Base-by-base conservation (phyloP, 805 yeast species). In the Lipomyces orientalis region DNA sequence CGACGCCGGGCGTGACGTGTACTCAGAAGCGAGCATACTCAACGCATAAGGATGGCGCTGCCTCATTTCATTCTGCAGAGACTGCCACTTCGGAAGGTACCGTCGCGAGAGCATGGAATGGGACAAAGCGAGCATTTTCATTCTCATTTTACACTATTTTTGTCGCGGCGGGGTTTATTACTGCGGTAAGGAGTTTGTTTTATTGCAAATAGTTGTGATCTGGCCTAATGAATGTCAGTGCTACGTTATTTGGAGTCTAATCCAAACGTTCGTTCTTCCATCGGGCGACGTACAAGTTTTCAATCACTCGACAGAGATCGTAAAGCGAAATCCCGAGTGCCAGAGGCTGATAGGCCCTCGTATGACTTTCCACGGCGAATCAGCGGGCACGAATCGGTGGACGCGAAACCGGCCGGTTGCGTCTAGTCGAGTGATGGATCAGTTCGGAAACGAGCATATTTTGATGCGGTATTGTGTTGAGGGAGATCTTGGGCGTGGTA, bases 201-300 rank as follows among this genome's bases (percentile, higher is more conserved):
- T 5, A 16, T 43, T 46, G 43, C n/a, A 14, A n/a, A 34, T 10
- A 19, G n/a, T 43, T 29, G 9, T 12, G 33, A 16, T 34, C 43
- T 14, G 19, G 31, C 37, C 52, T 34, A n/a, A 43, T 16, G 49
- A 43, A 16, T 39, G 33, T 43, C 25, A 46, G 29, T 58, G 19
- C 29, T 52, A 8, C 10, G 22, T 35, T 3, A n/a, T 54, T 9
- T 33, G 66, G 70, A 69, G 75, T 9, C 59, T 72, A 54, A 83
- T 88, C 10, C 83, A 88, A 1, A 96, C 91, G 74, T 77, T 91
- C 33, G 86, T 90, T 72, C 85, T 91, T 51, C 97, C 97, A 12
- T 88, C 93, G 0, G 97, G 97, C 16, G 97, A 91, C 74, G 90
- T 96, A 0, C 89, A 88, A 66, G 85, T 94, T 0, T 91, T 91